Evolutionary conservation across 2,329 filamentous ascomycete species (phyloP), one percentile per base, ranked within the genome.

Genomic region (Onygenales sp.): DNA sequence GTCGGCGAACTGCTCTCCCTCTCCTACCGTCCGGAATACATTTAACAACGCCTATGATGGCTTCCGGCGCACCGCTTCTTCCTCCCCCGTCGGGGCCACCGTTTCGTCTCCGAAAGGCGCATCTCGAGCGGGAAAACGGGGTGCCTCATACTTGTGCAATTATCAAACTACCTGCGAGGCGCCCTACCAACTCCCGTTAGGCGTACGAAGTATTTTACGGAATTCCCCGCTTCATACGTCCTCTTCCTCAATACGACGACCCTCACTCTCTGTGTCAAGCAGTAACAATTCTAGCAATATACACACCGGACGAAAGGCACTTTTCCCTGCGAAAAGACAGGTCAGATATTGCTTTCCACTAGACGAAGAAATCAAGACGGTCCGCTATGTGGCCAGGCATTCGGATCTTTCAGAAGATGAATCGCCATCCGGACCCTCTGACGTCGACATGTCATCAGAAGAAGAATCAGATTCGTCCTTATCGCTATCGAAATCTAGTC

Each of bases 11-110:
- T 54, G 67, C 6, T 65, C 67, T 2, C 74, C 76, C 33, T 83
- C 82, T 6, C 82, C 82, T 9, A 84, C 81, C 1, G 70, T 76
- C 42, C 73, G 77, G 60, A 84, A 84, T 65, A 84, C 81, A 50
- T 82, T 82, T 62, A 76, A 71, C 60, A 84, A 84, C 67, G 76
- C 78, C 49, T 82, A 81, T 59, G 75, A 80, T 42, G 63, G 69
- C 40, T 58, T 65, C n/a, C 64, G 62, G 27, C 65, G 57, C 43
- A 44, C 57, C 56, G 55, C 74, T 52, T 58, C 69, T 42, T 68
- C 67, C 54, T 67, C 71, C 51, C 65, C 70, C 17, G 61, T 59
- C 57, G 55, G 63, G 34, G 62, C 66, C 11, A 54, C 65, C 11
- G 73, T 68, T 4, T 63, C 68, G 50, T 58, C 46, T 5, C 52